Evolutionary conservation across 495 filamentous ascomycete species (phyloP).

Genomic region (Cetradonia linearis): DNA sequence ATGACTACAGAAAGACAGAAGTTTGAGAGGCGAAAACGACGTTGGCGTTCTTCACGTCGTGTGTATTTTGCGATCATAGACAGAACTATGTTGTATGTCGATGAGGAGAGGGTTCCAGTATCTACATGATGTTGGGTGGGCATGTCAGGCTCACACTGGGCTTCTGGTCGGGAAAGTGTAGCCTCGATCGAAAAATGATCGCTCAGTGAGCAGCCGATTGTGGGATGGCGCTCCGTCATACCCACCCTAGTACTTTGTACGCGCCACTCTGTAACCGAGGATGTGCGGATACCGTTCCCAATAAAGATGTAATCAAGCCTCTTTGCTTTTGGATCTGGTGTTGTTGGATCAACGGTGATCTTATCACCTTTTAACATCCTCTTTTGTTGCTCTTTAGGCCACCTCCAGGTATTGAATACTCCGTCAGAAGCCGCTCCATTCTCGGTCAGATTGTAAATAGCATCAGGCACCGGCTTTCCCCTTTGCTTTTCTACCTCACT

Average conservation of each 20-base stretch:
- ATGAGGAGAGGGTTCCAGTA: constrained; percentile 32
- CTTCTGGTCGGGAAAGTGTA: constrained; percentile 34
- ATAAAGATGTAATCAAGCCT: constrained; percentile 94
- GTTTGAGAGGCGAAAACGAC: constrained; percentile 57
- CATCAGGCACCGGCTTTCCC: constrained; percentile 49
- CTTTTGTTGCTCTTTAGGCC: constrained; percentile 56
- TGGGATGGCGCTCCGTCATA: constrained; percentile 77
- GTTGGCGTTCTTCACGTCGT: constrained; percentile 57
- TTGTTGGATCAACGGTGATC: constrained; percentile 45
- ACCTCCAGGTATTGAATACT: constrained; percentile 85
- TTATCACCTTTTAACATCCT: constrained; percentile 49
- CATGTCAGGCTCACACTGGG: background rate
- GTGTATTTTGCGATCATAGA: constrained; percentile 55
- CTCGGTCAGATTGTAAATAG: constrained; percentile 60
- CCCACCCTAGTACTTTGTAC: constrained; percentile 59
- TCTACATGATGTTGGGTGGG: background rate
- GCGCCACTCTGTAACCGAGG: constrained; percentile 41
- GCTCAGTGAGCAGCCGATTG: constrained; percentile 70
- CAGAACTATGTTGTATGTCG: constrained; percentile 64
- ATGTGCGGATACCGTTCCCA: constrained; percentile 34
- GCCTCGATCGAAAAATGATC: constrained; percentile 87
- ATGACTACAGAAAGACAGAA: constrained; percentile 57
- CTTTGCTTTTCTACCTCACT: constrained; percentile 49
- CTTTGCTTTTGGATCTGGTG: constrained; percentile 61
- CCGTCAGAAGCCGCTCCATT: constrained; percentile 87